Percentiles rank a stretch among this genome's conserved stretches.
These are phyloP conservation scores for Clonostachys sp. DNA, from an alignment of 2,329 filamentous ascomycete species.

Conservation along the genomic window DNA sequence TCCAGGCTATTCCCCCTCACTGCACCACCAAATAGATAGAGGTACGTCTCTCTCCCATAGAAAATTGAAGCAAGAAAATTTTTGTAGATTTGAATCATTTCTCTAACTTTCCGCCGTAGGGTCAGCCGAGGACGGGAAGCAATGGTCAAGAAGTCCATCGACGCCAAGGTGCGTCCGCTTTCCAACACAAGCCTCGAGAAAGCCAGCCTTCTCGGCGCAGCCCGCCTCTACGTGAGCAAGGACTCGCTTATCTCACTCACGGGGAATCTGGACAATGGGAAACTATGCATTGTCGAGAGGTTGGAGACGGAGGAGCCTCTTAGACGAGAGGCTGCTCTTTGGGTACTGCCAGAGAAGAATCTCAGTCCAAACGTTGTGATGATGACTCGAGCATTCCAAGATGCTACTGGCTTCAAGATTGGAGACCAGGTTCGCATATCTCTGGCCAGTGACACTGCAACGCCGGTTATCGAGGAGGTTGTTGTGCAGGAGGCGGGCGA, in stretches of 20 bases:
- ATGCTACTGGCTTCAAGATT: slow-evolving; percentile 67
- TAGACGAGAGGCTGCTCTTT: slow-evolving; percentile 41
- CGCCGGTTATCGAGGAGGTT: slow-evolving; percentile 53
- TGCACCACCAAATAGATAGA: too few species aligned
- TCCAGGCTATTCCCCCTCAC: too few species aligned
- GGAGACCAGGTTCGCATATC: slow-evolving; percentile 60
- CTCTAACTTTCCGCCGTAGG: too few species aligned
- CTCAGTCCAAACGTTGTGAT: slow-evolving; percentile 65
- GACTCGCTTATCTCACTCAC: slow-evolving; percentile 39
- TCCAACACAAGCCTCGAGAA: slow-evolving; percentile 35
- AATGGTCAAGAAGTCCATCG: slow-evolving; percentile 28
- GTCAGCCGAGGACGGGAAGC: not conserved
- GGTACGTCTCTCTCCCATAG: too few species aligned
- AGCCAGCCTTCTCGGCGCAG: slow-evolving; percentile 33
- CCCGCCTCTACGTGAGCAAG: slow-evolving; percentile 41
- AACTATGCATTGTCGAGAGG: slow-evolving; percentile 33
- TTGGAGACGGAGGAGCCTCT: slow-evolving; percentile 10
- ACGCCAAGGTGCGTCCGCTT: slow-evolving; percentile 35
- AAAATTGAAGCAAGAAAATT: too few species aligned
- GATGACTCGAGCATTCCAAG: slow-evolving; percentile 70
- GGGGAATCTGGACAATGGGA: slow-evolving; percentile 34
- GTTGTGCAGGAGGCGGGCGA: slow-evolving; percentile 54
- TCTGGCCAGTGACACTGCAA: slow-evolving; percentile 47
- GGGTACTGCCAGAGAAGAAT: slow-evolving; percentile 50
- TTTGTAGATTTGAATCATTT: too few species aligned